phyloP scores from a whole-genome alignment of 2,329 filamentous ascomycete genomes.

The Curvularia eragrostidis region DNA sequence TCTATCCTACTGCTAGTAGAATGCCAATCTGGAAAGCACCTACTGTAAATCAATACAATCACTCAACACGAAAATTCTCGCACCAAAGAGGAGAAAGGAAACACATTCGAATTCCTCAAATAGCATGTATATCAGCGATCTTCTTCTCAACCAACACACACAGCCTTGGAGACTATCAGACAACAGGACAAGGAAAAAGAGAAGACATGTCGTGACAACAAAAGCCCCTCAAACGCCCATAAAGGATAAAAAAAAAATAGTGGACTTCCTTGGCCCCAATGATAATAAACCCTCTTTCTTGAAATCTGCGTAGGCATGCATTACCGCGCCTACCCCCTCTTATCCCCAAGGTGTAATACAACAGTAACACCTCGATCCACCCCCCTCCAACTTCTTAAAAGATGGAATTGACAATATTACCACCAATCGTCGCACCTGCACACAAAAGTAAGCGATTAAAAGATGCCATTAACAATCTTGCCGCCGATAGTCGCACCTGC shows the following conservation, averaged over 20 bases:
- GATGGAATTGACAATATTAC: conserved; percentile 72
- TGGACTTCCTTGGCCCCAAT: not conserved
- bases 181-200: not conserved
- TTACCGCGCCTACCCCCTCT: not conserved
- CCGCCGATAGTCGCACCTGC: conserved; percentile 89
- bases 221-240: not conserved
- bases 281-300: not conserved
- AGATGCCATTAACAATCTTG: conserved; percentile 90
- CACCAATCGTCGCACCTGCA: conserved; percentile 87
- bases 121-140: not conserved
- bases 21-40: not conserved
- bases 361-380: not conserved
- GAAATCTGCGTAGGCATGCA: not conserved
- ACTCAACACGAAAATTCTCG: not conserved
- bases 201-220: not conserved
- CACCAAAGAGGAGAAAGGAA: not conserved
- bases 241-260: not conserved
- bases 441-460: conserved; percentile 57
- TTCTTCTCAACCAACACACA: not conserved
- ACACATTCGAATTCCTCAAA: not conserved
- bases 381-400: conserved; percentile 21
- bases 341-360: not conserved
- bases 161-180: not conserved
- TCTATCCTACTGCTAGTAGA: too few relatives aligned
- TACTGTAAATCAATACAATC: not conserved